A percentile compares a stretch with the other conserved stretches of the same genome.
phyloP scores from a whole-genome alignment of 2,329 filamentous ascomycete species.

The Trichothecium roseum region DNA sequence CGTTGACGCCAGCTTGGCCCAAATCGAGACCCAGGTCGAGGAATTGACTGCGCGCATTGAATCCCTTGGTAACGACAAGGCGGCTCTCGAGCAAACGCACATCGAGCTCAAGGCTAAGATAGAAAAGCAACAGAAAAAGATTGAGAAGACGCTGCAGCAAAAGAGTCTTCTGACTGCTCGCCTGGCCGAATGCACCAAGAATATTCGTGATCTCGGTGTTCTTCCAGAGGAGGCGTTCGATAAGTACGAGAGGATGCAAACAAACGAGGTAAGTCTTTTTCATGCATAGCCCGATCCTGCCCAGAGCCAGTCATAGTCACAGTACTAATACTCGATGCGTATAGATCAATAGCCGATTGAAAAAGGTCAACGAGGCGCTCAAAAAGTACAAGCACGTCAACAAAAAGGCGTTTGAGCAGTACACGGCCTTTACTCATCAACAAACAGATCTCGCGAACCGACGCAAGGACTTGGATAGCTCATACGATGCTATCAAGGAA shows the following conservation, averaged over 20 bases:
- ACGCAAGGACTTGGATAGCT: constrained; percentile 76
- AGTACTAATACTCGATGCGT: constrained; percentile 8
- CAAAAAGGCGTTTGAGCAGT: constrained; percentile 99
- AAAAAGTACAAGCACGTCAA: constrained; percentile 98
- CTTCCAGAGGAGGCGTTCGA: constrained; percentile 89
- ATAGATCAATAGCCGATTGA: constrained; percentile 57
- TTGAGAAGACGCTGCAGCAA: constrained; percentile 87
- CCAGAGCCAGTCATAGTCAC: constrained; percentile 3
- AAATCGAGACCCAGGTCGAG: constrained; percentile 65
- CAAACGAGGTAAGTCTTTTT: constrained; percentile 52
- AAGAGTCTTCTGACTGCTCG: constrained; percentile 71
- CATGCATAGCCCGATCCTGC: neutral
- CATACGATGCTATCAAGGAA: constrained; percentile 79
- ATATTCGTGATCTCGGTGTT: constrained; percentile 86
- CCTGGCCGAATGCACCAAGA: constrained; percentile 71
- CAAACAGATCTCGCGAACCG: constrained; percentile 79
- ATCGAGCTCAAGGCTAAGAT: constrained; percentile 69
- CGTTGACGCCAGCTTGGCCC: constrained; percentile 57
- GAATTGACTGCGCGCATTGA: constrained; percentile 37
- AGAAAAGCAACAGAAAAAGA: constrained; percentile 74
- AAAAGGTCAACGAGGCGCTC: constrained; percentile 82
- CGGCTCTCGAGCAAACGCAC: constrained; percentile 59
- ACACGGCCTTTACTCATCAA: constrained; percentile 91
- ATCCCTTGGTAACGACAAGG: constrained; percentile 43
- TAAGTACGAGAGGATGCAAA: constrained; percentile 76